Conservation (phyloP, 2,329 filamentous ascomycete species). For the Trichophyton equinum region DNA sequence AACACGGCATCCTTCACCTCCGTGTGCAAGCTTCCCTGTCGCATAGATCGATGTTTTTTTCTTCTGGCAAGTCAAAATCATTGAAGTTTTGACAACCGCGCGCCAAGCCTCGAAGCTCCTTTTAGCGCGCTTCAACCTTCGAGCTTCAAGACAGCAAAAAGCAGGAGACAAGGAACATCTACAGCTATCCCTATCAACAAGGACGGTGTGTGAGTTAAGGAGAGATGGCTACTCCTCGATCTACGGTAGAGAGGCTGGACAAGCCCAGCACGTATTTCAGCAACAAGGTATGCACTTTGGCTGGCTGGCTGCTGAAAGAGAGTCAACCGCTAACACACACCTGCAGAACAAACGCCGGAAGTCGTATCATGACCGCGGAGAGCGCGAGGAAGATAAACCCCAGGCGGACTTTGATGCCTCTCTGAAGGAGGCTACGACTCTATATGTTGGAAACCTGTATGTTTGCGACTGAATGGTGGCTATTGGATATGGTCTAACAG, state of each 20-base stretch:
- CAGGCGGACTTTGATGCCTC: conserved; percentile 58
- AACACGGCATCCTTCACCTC: background rate
- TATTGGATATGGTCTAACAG: background rate
- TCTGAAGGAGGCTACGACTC: conserved; percentile 74
- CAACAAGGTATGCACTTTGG: conserved; percentile 49
- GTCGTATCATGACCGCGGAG: conserved; percentile 48
- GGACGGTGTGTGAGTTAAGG: background rate
- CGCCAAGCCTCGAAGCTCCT: background rate
- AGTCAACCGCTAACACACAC: background rate
- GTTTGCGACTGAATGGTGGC: conserved; percentile 21
- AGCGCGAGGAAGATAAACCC: conserved; percentile 42
- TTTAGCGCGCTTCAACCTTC: background rate
- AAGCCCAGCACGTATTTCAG: conserved; percentile 89
- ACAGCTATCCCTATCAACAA: background rate
- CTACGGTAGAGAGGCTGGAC: conserved; percentile 82
- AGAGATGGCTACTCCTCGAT: conserved; percentile 18
- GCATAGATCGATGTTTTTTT: background rate
- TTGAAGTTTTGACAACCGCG: background rate
- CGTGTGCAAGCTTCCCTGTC: background rate
- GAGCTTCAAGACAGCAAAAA: background rate
- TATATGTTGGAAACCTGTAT: conserved; percentile 93
- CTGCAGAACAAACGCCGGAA: conserved; percentile 58
- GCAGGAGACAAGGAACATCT: background rate
- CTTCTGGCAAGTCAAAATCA: background rate
- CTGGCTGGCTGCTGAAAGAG: background rate